A percentile compares a stretch with the other conserved stretches of the same genome.
Conservation (phyloP, 2,329 filamentous ascomycete genomes). For the Dendryphion nanum region DNA sequence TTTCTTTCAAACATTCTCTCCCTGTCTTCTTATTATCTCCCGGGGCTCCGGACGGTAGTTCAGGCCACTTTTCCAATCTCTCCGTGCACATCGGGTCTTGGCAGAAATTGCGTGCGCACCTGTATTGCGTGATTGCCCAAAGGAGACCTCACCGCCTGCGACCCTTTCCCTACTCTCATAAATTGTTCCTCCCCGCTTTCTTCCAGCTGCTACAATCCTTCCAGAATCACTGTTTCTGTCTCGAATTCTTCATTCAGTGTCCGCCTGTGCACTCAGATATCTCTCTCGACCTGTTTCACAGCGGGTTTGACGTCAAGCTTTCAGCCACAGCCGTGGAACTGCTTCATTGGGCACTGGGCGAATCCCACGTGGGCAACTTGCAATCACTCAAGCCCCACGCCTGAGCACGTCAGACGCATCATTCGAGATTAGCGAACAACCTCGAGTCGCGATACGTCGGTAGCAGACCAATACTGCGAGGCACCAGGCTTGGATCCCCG, state of each 20-base stretch:
- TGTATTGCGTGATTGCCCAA: background rate
- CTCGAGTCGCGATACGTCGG: background rate
- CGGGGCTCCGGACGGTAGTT: background rate
- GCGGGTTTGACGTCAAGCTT: no score
- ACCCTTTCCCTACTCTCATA: background rate
- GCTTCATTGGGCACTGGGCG: no score
- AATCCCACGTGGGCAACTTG: no score
- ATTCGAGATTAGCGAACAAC: constrained; percentile 1
- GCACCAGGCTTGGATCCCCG: background rate
- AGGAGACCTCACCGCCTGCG: background rate
- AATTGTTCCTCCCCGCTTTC: no score
- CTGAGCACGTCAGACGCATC: background rate
- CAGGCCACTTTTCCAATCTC: background rate
- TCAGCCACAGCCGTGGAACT: no score
- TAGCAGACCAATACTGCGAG: background rate
- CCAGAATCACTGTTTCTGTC: no score
- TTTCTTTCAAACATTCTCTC: no score
- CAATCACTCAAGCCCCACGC: background rate
- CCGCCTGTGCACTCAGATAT: no score
- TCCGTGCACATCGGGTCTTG: background rate
- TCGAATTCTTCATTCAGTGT: no score
- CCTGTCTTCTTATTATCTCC: no score
- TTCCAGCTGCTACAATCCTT: no score
- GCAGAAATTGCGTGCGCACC: background rate
- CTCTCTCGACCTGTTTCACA: no score